Evolutionary conservation across 805 yeast genomes (phyloP), one percentile per base, ranked within the genome.

Genomic region (Citeromyces matritensis): DNA sequence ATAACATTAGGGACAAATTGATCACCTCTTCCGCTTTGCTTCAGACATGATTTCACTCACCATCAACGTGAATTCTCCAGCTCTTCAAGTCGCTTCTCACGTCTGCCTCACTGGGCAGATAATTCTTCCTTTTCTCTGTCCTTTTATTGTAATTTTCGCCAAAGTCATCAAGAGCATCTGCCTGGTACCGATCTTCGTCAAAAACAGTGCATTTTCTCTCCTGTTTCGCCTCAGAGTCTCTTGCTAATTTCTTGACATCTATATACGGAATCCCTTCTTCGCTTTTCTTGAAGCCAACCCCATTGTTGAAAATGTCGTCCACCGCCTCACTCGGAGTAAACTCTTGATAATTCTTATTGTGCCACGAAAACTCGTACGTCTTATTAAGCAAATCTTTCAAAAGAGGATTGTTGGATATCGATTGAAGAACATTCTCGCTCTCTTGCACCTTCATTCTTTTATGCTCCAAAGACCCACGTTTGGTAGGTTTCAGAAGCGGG

Each of bases 311-410:
- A 2, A 86, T 78, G 49, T 83, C 93, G 23, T 73, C 72, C 8
- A 85, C 63, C 38, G 86, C 70, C 35, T 75, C 81, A 31, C 65
- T 64, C 0, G 95, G 88, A 9, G 74, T 58, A 48, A 61, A 58
- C 55, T 80, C 69, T 6, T 47, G 47, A 32, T 51, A 53, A 6
- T 33, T 26, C 9, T 36, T 14, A 58, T 46, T 29, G 54, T 49
- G 34, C 57, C 57, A 46, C 6, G 52, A 40, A 37, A 53, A 51
- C 24, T 45, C 37, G 33, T 42, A 49, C 1, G 58, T 44, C 27
- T 46, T 45, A 32, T 46, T 48, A 12, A 51, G 37, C 4, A 53
- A 35, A 26, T 42, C 38, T 33, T 37, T 41, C 5, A 50, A 31
- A 6, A 23, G 23, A 9, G 36, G 33, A 21, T 35, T 26, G 15